Evolutionary conservation across 192 early-diverging fungal genomes (phyloP), one percentile per base, ranked within the genome.

Genomic region (Backusella australiensis): DNA sequence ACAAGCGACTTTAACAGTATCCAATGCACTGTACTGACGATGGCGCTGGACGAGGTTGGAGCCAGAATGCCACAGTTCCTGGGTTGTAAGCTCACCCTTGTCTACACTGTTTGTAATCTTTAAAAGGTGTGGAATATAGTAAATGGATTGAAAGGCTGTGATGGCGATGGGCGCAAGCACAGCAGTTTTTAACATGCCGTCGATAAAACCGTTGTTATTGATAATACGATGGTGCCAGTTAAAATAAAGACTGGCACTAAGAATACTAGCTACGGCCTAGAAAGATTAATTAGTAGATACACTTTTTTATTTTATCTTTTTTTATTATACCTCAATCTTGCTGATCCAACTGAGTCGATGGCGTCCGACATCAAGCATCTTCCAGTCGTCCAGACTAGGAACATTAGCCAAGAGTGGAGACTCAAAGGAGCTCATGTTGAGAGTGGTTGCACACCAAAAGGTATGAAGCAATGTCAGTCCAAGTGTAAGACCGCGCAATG

Each of bases 371-470:
- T 79, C 68, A 1, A 68, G 21, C 15, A 34, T 71, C 38, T 75
- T 44, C 39, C 59, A 63, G 9, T 76, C 66, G 42, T 79, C 69
- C 7, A 75, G 68, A 52, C 39, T 59, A 4, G 34, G 49, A 0
- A 75, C 41, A 26, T 34, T 35, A 11, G 63, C 74, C 23, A 75
- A 46, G 4, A 79, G 39, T 3, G 78, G 78, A 3, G 78, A 72
- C 9, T 79, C 78, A 38, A 79, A 29, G 35, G 38, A 75, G 23
- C 69, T 79, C n/a, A 71, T 38, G 53, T 71, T 75, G 39, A 79
- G 49, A n/a, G 73, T 79, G 12, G 69, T 65, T 21, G 73, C 78
- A 34, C 75, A 79, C 78, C 78, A 79, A 36, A 75, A 76, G 5
- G 78, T 52, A 34, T 79, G 66, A 1, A 75, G n/a, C 8, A 79